These are phyloP conservation scores for Fusarium sp. DNA, from an alignment of 2,329 filamentous ascomycete species.

Conservation along the genomic window DNA sequence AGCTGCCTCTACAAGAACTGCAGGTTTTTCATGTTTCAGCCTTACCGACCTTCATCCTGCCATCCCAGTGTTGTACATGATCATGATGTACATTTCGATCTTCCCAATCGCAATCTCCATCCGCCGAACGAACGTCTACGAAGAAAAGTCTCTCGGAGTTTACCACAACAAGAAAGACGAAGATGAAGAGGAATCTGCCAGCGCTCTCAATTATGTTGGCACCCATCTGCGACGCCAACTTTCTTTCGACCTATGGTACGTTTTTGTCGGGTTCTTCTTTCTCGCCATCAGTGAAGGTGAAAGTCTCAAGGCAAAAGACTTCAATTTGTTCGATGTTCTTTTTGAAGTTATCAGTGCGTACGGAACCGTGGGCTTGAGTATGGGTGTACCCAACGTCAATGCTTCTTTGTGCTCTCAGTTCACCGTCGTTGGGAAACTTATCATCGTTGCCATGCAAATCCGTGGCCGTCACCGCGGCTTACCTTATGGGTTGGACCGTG, in stretches of 20 bases:
- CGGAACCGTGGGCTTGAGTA: conserved; percentile 89
- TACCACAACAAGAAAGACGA: conserved; percentile 63
- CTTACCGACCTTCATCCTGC: conserved; percentile 83
- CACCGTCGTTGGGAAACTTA: conserved; percentile 73
- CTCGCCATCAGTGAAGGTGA: conserved; percentile 87
- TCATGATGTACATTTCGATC: conserved; percentile 99
- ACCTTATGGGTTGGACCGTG: conserved; percentile 72
- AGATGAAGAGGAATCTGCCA: conserved; percentile 56
- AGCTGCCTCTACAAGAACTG: conserved; percentile 87
- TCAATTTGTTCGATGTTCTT: conserved; percentile 74
- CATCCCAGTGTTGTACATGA: conserved; percentile 91
- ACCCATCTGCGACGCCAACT: conserved; percentile 92
- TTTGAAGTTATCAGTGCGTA: conserved; percentile 93
- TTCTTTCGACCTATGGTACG: conserved; percentile 97
- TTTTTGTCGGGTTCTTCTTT: conserved; percentile 92
- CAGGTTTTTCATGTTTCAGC: conserved; percentile 86
- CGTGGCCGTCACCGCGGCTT: conserved; percentile 75
- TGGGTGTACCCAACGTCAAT: conserved; percentile 81
- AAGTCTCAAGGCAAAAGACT: conserved; percentile 70
- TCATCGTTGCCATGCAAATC: conserved; percentile 75
- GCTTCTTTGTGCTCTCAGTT: conserved; percentile 87
- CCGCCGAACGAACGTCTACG: conserved; percentile 94
- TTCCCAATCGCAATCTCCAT: conserved; percentile 97
- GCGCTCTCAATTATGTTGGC: conserved; percentile 83
- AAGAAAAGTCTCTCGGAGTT: conserved; percentile 85